These are phyloP conservation scores for Conoideocrella luteorostrata DNA, from an alignment of 2,329 filamentous ascomycete species.

Conservation along the genomic window DNA sequence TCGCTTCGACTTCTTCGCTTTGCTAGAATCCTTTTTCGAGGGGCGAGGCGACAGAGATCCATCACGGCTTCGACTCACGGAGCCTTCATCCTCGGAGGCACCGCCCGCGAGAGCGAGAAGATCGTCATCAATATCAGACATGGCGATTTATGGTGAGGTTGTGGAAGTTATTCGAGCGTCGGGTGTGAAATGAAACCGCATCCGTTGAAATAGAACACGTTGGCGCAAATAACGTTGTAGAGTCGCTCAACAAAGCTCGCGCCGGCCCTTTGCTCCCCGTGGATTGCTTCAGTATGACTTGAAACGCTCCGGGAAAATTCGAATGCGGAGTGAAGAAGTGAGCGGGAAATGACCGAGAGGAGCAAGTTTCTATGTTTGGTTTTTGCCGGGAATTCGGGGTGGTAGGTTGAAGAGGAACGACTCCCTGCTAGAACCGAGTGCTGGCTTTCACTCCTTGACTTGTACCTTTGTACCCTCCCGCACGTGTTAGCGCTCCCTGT, in stretches of 20 bases:
- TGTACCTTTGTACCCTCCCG: too few relatives aligned
- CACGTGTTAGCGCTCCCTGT: too few relatives aligned
- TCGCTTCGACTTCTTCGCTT: constrained; percentile 41
- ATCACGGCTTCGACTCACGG: constrained; percentile 47
- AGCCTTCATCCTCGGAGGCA: constrained; percentile 55
- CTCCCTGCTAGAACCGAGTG: too few relatives aligned
- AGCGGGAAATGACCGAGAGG: too few relatives aligned
- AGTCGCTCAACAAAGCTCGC: background rate
- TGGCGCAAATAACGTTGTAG: background rate
- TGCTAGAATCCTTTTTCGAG: constrained; percentile 24
- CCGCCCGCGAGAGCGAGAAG: constrained; percentile 88
- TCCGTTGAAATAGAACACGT: background rate
- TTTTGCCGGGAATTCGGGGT: too few relatives aligned
- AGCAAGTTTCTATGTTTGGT: too few relatives aligned
- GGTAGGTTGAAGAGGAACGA: too few relatives aligned
- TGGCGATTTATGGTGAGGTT: constrained; percentile 31
- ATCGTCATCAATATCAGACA: constrained; percentile 91
- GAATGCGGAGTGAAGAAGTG: too few relatives aligned
- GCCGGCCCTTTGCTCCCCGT: too few relatives aligned
- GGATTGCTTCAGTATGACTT: too few relatives aligned
- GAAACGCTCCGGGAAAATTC: too few relatives aligned
- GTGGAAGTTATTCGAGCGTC: background rate
- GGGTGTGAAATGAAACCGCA: background rate
- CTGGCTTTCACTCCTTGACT: too few relatives aligned
- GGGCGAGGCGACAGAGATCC: constrained; percentile 47